Evolutionary conservation across 2,329 filamentous ascomycete genomes (phyloP).

Genomic region (Botrytis tulipae): DNA sequence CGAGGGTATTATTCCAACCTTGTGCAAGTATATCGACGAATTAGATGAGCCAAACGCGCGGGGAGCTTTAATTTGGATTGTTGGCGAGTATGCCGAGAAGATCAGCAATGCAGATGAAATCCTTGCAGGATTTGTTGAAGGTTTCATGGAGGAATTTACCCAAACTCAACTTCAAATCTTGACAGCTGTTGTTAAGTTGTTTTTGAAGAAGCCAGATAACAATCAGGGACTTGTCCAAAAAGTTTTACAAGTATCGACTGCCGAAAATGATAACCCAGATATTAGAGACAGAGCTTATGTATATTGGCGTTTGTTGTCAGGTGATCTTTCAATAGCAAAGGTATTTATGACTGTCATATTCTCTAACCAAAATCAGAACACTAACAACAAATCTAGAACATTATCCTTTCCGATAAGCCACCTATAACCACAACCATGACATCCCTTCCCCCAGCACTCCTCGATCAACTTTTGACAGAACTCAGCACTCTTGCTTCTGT

Average conservation of each 20-base stretch:
- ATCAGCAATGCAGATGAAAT: conserved; percentile 99
- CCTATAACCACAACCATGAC: conserved; percentile 93
- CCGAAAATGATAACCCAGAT: conserved; percentile 95
- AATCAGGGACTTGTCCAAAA: conserved; percentile 91
- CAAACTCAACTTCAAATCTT: conserved; percentile 98
- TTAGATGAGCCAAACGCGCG: conserved; percentile 90
- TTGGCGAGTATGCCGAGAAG: conserved; percentile 98
- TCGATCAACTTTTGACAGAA: conserved; percentile 88
- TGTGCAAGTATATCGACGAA: conserved; percentile 96
- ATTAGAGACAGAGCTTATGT: conserved; percentile 96
- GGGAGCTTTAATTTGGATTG: conserved; percentile 95
- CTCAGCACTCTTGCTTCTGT: conserved; percentile 94
- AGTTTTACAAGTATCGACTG: conserved; percentile 87
- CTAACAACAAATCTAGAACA: conserved; percentile 51
- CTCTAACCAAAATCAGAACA: conserved; percentile 31
- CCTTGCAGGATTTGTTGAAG: conserved; percentile 83
- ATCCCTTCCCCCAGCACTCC: conserved; percentile 74
- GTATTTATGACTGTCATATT: conserved; percentile 42
- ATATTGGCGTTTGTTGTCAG: conserved; percentile 95
- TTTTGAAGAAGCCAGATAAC: conserved; percentile 92
- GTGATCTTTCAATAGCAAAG: conserved; percentile 87
- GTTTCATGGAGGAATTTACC: conserved; percentile 93
- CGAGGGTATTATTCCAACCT: conserved; percentile 93
- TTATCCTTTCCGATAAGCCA: conserved; percentile 91
- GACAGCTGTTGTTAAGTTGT: conserved; percentile 95